Evolutionary conservation across 2,329 filamentous ascomycete species (phyloP).

Genomic region (Ceratocystis eucalypticola): DNA sequence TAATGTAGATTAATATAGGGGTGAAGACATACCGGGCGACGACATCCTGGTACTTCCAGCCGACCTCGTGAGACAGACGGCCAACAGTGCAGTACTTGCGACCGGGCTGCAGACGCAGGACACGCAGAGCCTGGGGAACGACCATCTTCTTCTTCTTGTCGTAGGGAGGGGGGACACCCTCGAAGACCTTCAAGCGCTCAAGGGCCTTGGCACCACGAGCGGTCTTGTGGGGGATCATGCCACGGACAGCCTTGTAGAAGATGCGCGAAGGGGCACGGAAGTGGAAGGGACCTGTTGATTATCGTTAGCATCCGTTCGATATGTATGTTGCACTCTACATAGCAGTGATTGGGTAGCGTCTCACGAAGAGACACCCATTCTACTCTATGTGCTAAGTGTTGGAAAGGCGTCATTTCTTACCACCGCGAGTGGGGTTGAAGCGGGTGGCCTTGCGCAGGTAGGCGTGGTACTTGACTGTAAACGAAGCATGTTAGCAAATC

Average conservation of each 20-base stretch:
- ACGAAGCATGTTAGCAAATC: constrained; percentile 10
- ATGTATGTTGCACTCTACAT: background rate
- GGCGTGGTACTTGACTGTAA: constrained; percentile 97
- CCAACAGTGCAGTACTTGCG: constrained; percentile 99
- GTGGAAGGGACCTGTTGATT: constrained; percentile 79
- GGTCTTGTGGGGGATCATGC: constrained; percentile 99
- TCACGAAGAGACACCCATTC: background rate
- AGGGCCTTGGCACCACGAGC: constrained; percentile 90
- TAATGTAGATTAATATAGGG: background rate
- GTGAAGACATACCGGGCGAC: constrained; percentile 69
- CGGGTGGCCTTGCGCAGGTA: constrained; percentile 99
- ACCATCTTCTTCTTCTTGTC: constrained; percentile 99
- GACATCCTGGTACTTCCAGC: constrained; percentile 99
- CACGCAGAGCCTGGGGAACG: constrained; percentile 92
- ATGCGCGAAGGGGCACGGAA: constrained; percentile 98
- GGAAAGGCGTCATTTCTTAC: constrained; percentile 38
- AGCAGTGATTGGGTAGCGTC: background rate
- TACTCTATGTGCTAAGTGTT: background rate
- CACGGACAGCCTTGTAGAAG: constrained; percentile 99
- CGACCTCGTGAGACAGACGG: constrained; percentile 94
- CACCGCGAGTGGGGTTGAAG: constrained; percentile 98
- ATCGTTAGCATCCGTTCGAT: constrained; percentile 25
- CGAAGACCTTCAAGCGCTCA: constrained; percentile 99
- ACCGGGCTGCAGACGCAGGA: constrained; percentile 93
- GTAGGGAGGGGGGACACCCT: constrained; percentile 97